phyloP scores from a whole-genome alignment of 2,329 filamentous ascomycete species.

The Aspergillus ustus region DNA sequence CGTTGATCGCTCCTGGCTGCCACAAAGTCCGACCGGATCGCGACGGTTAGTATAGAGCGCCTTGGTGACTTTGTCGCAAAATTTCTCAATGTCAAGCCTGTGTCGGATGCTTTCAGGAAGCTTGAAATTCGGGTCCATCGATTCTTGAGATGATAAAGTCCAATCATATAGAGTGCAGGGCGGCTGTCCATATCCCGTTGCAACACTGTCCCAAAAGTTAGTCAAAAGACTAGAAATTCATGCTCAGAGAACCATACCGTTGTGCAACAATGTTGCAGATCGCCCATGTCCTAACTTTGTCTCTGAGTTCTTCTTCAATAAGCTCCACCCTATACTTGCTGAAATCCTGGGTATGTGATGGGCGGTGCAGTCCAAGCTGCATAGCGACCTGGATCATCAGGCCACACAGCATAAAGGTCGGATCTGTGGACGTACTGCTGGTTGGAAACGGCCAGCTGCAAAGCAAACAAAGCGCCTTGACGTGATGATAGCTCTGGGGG shows the following conservation, averaged over 20 bases:
- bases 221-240: background rate
- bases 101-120: slow-evolving; percentile 57
- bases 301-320: slow-evolving; percentile 65
- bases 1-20: slow-evolving; percentile 49
- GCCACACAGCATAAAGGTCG: slow-evolving; percentile 68
- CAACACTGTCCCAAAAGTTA: slow-evolving; percentile 52
- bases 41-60: slow-evolving; percentile 61
- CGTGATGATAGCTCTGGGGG: slow-evolving; percentile 67
- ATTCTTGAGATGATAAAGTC: slow-evolving; percentile 55
- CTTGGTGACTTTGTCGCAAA: slow-evolving; percentile 62
- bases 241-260: slow-evolving; percentile 49
- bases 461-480: slow-evolving; percentile 66
- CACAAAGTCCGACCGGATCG: slow-evolving; percentile 57
- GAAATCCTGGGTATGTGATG: slow-evolving; percentile 64
- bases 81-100: slow-evolving; percentile 61
- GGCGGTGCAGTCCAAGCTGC: slow-evolving; percentile 68
- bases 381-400: slow-evolving; percentile 72
- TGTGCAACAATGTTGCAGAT: slow-evolving; percentile 71
- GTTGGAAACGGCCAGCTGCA: slow-evolving; percentile 70
- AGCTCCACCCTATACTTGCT: slow-evolving; percentile 58
- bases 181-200: slow-evolving; percentile 71
- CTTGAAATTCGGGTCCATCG: slow-evolving; percentile 51
- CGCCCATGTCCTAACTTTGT: slow-evolving; percentile 69
- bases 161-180: slow-evolving; percentile 66
- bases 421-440: slow-evolving; percentile 66